These are phyloP conservation scores for Halocafeteria seosinensis DNA, from an alignment of 108 stramenopile species.

Conservation along the genomic window DNA sequence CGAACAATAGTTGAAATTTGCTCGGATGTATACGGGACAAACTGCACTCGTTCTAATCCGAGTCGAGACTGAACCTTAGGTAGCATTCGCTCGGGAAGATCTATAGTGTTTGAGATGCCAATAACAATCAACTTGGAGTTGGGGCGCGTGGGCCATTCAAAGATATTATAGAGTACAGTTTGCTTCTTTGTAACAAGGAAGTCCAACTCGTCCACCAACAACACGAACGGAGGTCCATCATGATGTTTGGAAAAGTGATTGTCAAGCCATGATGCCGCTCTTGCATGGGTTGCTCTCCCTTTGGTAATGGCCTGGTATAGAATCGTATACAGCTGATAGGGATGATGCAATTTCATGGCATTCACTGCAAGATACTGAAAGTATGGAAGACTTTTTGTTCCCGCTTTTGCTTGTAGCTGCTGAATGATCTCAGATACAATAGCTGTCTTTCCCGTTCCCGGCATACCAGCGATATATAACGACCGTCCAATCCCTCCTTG, in stretches of 20 bases:
- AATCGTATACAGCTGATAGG: constrained; percentile 24
- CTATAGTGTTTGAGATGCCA: constrained; percentile 93
- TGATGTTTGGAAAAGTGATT: constrained; percentile 2
- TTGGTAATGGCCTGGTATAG: constrained; percentile 22
- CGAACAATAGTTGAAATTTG: constrained; percentile 26
- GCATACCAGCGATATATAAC: constrained; percentile 36
- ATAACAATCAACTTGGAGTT: constrained; percentile 51
- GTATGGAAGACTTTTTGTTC: not conserved
- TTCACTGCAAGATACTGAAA: constrained; percentile 30
- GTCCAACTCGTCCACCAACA: constrained; percentile 88
- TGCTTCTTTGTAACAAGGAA: constrained; percentile 77
- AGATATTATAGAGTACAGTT: constrained; percentile 81
- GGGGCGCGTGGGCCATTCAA: constrained; percentile 68
- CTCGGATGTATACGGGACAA: constrained; percentile 22
- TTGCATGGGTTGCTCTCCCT: not conserved
- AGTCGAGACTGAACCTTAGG: constrained; percentile 45
- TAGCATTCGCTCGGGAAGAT: constrained; percentile 69
- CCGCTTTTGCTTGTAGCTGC: constrained; percentile 1
- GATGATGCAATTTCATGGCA: constrained; percentile 25
- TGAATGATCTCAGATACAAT: constrained; percentile 25
- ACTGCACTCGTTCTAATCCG: constrained; percentile 16
- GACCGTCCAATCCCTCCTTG: constrained; percentile 7
- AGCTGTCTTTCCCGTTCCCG: constrained; percentile 42
- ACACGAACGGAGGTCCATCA: constrained; percentile 6
- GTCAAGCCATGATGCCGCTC: constrained; percentile 16